These are phyloP conservation scores for Nyssa sinensis DNA, from an alignment of 148 eudicot genomes.

Conservation along the genomic window DNA sequence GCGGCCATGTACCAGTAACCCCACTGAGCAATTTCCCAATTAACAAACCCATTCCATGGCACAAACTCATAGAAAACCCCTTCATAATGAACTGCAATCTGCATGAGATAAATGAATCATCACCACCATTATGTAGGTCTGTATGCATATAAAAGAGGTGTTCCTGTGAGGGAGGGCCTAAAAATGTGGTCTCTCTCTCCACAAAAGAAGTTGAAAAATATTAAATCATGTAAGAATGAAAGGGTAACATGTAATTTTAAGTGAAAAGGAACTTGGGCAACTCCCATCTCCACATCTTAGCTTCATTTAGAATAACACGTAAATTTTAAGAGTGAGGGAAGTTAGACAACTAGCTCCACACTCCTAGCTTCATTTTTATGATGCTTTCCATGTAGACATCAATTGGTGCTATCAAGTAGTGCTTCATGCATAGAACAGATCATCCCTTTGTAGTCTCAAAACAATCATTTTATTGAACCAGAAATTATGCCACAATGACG, in stretches of 20 bases:
- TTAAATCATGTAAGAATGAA: neutral
- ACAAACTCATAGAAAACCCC: constrained; percentile 90
- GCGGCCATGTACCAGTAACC: constrained; percentile 78
- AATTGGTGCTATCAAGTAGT: neutral
- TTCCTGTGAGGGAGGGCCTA: neutral
- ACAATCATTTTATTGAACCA: neutral
- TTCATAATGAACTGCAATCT: constrained; percentile 83
- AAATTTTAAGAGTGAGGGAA: too few relatives aligned
- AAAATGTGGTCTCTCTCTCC: neutral
- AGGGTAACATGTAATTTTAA: neutral
- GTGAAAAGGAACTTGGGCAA: neutral
- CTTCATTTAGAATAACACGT: too few relatives aligned
- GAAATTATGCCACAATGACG: neutral
- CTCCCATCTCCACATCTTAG: neutral
- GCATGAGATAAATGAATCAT: constrained; percentile 17
- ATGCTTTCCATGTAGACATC: constrained; percentile 1
- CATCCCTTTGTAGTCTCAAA: neutral
- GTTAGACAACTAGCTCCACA: too few relatives aligned
- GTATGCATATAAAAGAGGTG: neutral
- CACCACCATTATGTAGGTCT: too few relatives aligned
- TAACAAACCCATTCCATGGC: constrained; percentile 89
- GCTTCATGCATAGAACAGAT: neutral
- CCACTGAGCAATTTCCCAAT: constrained; percentile 80
- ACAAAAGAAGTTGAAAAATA: constrained; percentile 6
- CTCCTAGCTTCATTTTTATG: neutral